A percentile compares a stretch with the other conserved stretches of the same genome.
Conservation (phyloP, 2,329 filamentous ascomycete genomes). For the Colletotrichum sp. region DNA sequence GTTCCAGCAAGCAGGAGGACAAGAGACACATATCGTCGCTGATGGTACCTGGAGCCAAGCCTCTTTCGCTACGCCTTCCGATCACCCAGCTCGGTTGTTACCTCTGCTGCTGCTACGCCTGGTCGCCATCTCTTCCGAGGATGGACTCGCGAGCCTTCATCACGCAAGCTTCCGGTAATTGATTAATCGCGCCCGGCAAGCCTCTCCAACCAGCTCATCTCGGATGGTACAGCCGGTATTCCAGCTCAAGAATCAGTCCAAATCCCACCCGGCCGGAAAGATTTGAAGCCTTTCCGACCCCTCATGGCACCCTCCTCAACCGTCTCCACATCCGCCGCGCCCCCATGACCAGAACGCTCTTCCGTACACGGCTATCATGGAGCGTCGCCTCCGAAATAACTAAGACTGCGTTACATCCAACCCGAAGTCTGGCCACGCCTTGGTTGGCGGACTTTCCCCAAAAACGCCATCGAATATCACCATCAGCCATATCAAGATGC, state of each 20-base stretch:
- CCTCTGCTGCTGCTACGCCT: background rate
- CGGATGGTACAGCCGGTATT: conserved; percentile 3
- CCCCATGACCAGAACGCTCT: conserved; percentile 16
- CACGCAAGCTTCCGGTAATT: background rate
- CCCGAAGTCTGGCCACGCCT: background rate
- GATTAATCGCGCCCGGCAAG: background rate
- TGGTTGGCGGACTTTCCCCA: conserved; percentile 7
- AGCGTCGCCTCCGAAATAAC: conserved; percentile 23
- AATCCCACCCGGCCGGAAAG: background rate
- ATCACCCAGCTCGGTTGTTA: background rate
- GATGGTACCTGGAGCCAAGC: conserved; percentile 11
- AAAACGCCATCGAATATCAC: background rate
- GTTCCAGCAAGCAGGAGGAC: background rate
- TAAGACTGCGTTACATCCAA: conserved; percentile 9
- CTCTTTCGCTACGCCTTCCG: conserved; percentile 2
- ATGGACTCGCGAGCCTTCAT: background rate
- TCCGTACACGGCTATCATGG: conserved; percentile 22
- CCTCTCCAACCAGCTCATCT: background rate
- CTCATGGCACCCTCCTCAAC: conserved; percentile 12
- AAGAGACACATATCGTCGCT: background rate
- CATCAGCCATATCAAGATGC: background rate
- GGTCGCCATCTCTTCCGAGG: background rate
- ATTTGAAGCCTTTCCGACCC: background rate
- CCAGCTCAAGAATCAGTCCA: background rate
- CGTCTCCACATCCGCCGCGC: conserved; percentile 18